These are phyloP conservation scores for Blepharisma japonicum DNA, from an alignment of 73 alveolate genomes.

Conservation along the genomic window DNA sequence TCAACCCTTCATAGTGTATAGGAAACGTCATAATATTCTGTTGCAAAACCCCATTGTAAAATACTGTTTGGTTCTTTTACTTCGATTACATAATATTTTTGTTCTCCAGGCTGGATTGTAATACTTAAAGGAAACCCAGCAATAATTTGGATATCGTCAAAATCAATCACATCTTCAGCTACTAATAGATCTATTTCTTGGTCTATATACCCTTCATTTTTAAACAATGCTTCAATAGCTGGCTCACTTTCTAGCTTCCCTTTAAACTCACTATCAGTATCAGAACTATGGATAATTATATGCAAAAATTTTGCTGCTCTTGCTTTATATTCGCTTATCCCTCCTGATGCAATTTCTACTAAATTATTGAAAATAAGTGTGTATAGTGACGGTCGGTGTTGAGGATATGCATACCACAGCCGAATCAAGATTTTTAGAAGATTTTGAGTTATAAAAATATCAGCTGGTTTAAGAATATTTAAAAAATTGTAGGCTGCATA, in stretches of 20 bases:
- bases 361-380: not conserved
- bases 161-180: not conserved
- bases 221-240: not conserved
- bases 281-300: not conserved
- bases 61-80: not conserved
- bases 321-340: slow-evolving; percentile 3
- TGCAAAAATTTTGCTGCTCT: not conserved
- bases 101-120: not conserved
- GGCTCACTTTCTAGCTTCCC: slow-evolving; percentile 1
- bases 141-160: slow-evolving; percentile 1
- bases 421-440: not conserved
- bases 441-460: slow-evolving; percentile 13
- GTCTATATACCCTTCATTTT: not conserved
- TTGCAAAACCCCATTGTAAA: slow-evolving; percentile 6
- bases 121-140: slow-evolving; percentile 18
- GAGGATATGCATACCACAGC: not conserved
- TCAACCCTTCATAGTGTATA: slow-evolving; percentile 1
- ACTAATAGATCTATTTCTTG: slow-evolving; percentile 3
- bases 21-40: slow-evolving; percentile 7
- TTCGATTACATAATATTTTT: not conserved
- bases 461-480: not conserved
- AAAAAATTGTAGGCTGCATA: not conserved
- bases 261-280: not conserved
- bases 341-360: slow-evolving; percentile 27
- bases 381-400: not conserved